phyloP scores from a whole-genome alignment of 805 yeast genomes.

The Hanseniaspora meyeri region DNA sequence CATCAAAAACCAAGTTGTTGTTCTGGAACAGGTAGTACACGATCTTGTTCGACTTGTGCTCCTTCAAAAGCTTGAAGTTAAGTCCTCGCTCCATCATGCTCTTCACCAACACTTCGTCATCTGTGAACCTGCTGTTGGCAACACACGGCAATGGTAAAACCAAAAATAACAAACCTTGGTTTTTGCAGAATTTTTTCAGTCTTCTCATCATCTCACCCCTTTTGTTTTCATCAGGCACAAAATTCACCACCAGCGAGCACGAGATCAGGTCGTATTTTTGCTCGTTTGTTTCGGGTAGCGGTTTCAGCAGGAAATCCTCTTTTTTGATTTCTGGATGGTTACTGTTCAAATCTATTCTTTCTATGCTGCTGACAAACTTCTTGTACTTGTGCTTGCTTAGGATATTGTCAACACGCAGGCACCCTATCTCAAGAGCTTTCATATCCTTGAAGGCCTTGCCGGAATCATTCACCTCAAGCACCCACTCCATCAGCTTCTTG shows the following conservation, averaged over 20 bases:
- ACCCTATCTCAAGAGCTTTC: constrained; percentile 71
- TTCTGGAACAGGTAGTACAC: constrained; percentile 59
- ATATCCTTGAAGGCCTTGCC: constrained; percentile 12
- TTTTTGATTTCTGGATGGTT: constrained; percentile 56
- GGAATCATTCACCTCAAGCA: constrained; percentile 29
- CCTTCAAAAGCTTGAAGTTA: constrained; percentile 43
- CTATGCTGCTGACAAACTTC: constrained; percentile 39
- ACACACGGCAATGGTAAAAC: constrained; percentile 86
- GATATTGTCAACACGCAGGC: constrained; percentile 53
- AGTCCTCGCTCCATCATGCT: constrained; percentile 38
- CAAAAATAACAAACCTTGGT: constrained; percentile 40
- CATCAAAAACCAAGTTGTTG: constrained; percentile 23
- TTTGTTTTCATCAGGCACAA: constrained; percentile 57
- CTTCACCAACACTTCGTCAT: constrained; percentile 30
- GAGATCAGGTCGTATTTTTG: constrained; percentile 57
- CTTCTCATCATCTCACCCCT: constrained; percentile 70
- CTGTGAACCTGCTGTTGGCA: constrained; percentile 65
- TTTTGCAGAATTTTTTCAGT: constrained; percentile 36
- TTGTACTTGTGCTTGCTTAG: constrained; percentile 40
- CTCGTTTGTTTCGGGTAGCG: constrained; percentile 33
- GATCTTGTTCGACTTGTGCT: constrained; percentile 55
- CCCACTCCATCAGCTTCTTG: constrained; percentile 63
- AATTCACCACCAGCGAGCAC: constrained; percentile 77
- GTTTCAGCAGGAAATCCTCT: constrained; percentile 78
- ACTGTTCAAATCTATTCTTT: constrained; percentile 67